Conservation (phyloP, 176 grass and related monocot genomes). For the Dendrocalamus sinicus region DNA sequence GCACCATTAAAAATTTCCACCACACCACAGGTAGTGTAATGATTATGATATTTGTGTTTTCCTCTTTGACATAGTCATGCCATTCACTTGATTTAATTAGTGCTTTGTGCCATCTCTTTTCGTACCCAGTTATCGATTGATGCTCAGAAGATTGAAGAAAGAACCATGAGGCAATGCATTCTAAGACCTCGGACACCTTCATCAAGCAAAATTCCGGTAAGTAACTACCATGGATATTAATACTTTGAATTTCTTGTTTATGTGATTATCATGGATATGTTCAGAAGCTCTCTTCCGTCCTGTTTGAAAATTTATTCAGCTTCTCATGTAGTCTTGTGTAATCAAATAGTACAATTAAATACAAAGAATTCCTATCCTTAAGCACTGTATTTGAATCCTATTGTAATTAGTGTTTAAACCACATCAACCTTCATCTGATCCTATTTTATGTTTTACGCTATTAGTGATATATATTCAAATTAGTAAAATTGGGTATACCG, state of each 20-base stretch:
- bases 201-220: slow-evolving; percentile 66
- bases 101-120: slow-evolving; percentile 12
- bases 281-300: neutral
- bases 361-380: neutral
- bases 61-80: neutral
- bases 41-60: slow-evolving; percentile 18
- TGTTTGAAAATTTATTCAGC: slow-evolving; percentile 3
- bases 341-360: neutral
- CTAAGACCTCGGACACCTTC: slow-evolving; percentile 72
- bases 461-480: slow-evolving; percentile 4
- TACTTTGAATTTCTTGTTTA: slow-evolving; percentile 21
- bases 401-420: slow-evolving; percentile 5
- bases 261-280: neutral
- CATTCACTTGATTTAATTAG: slow-evolving; percentile 22
- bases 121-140: slow-evolving; percentile 59
- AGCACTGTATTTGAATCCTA: neutral
- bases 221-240: neutral
- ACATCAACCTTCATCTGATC: neutral
- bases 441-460: neutral
- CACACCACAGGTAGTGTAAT: slow-evolving; percentile 57
- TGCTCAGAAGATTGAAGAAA: slow-evolving; percentile 75
- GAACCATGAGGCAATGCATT: slow-evolving; percentile 61
- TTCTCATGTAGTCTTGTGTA: neutral
- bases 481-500: neutral
- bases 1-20: slow-evolving; percentile 55